Base-by-base conservation (phyloP, 352 stramenopile genomes). In the Phytopythium litorale region DNA sequence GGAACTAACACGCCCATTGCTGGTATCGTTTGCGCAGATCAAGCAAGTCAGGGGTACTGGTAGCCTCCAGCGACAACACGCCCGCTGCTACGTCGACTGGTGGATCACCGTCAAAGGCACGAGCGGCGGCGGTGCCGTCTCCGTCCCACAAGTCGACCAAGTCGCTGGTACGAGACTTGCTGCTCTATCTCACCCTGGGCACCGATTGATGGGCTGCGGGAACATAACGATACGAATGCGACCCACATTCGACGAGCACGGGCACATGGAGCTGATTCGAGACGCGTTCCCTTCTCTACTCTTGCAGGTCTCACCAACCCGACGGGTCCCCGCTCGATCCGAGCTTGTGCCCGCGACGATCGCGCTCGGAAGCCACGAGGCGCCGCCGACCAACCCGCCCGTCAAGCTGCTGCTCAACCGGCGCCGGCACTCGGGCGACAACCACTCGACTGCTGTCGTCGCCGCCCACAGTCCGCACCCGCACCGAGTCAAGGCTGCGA, bases 401-500 rank as follows among this genome's bases (percentile, higher is more conserved):
- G 75, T 85, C 42, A 91, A 88, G 66, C 63, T 89, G 65, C 63
- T 89, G 48, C 71, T 88, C 33, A 70, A 79, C 48, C 76, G 79
- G 12, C 68, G 78, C 3, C 73, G 81, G 32, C 63, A 67, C 0
- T 68, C 68, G 15, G 49, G 37, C 23, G 68, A 76, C 37, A 40
- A 32, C 33, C 35, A 42, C 33, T 7, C 52, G 33, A 21, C 30
- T 5, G 28, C 25, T 21, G 33, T 18, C 30, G 33, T 28, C 52
- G 32, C 13, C 5, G 30, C n/a, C 9, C 52, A 57, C 33, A 42
- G 38, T 21, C 35, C 35, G 21, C 33, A 35, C 13, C 32, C 9
- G n/a, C 53, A 58, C 23, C 30, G 35, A 6, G 33, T 21, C 0
- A 58, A 35, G 35, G 25, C 25, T 21, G 33, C 35, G 13, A 35